Conservation (phyloP, 164 flowering plant genomes). For the Platanus orientalis region DNA sequence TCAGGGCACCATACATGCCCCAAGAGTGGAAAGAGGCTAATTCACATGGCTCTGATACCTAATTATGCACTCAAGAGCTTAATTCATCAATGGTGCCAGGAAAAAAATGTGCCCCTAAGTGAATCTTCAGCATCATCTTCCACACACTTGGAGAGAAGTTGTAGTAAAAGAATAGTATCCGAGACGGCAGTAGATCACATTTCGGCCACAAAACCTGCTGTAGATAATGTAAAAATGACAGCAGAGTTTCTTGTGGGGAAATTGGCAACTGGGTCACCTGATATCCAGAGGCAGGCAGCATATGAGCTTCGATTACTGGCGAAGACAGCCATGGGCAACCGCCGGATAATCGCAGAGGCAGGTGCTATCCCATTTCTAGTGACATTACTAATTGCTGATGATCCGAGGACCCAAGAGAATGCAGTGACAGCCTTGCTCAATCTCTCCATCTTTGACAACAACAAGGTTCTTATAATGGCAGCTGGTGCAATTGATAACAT, state of each 20-base stretch:
- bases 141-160: constrained; percentile 29
- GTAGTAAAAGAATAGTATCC: constrained; percentile 21
- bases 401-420: constrained; percentile 63
- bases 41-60: constrained; percentile 68
- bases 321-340: constrained; percentile 63
- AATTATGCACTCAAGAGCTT: constrained; percentile 66
- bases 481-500: constrained; percentile 60
- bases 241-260: constrained; percentile 75
- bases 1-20: constrained; percentile 72
- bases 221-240: constrained; percentile 58
- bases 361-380: constrained; percentile 81
- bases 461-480: constrained; percentile 55
- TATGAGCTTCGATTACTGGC: constrained; percentile 66
- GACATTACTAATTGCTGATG: constrained; percentile 43
- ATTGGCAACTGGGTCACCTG: constrained; percentile 60
- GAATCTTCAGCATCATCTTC: constrained; percentile 28
- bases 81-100: constrained; percentile 63
- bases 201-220: constrained; percentile 50
- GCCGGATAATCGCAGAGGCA: constrained; percentile 63
- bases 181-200: constrained; percentile 56
- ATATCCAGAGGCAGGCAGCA: constrained; percentile 59
- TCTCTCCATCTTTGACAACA: constrained; percentile 63
- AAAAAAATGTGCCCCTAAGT: constrained; percentile 37
- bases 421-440: constrained; percentile 71
- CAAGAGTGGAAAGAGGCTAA: constrained; percentile 59